phyloP scores from a whole-genome alignment of 768 basidiomycete species.

The Suillus luteus region DNA sequence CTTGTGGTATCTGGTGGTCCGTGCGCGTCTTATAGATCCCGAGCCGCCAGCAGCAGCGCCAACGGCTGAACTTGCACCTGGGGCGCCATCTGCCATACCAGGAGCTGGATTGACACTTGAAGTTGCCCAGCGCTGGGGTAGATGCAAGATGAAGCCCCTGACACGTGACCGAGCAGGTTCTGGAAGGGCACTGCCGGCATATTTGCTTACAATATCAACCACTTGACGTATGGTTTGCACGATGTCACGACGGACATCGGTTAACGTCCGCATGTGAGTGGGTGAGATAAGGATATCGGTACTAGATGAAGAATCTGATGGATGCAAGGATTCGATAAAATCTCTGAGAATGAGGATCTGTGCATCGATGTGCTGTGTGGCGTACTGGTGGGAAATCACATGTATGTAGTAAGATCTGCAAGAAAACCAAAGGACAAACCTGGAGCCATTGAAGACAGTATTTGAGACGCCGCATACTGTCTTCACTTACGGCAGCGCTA shows the following conservation, averaged over 20 bases:
- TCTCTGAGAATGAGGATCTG: slow-evolving; percentile 84
- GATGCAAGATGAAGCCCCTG: slow-evolving; percentile 70
- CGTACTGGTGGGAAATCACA: slow-evolving; percentile 56
- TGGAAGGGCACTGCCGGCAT: slow-evolving; percentile 83
- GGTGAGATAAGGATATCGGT: slow-evolving; percentile 41
- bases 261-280: slow-evolving; percentile 65
- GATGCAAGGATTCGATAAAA: slow-evolving; percentile 73
- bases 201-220: slow-evolving; percentile 83
- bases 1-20: slow-evolving; percentile 27
- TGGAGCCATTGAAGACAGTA: slow-evolving; percentile 90
- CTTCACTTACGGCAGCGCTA: slow-evolving; percentile 86
- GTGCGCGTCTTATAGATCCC: slow-evolving; percentile 22
- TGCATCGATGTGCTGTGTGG: slow-evolving; percentile 83
- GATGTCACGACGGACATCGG: slow-evolving; percentile 75
- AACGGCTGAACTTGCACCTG: slow-evolving; percentile 39
- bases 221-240: slow-evolving; percentile 90
- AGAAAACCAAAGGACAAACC: slow-evolving; percentile 42
- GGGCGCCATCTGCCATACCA: slow-evolving; percentile 29
- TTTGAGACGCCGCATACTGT: slow-evolving; percentile 82
- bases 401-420: slow-evolving; percentile 1
- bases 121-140: slow-evolving; percentile 82
- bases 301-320: slow-evolving; percentile 27
- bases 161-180: slow-evolving; percentile 80
- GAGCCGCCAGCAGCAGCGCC: slow-evolving; percentile 31
- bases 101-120: slow-evolving; percentile 30